Evolutionary conservation across 2,329 filamentous ascomycete genomes (phyloP), one percentile per base, ranked within the genome.

Genomic region (Botrytis tulipae): DNA sequence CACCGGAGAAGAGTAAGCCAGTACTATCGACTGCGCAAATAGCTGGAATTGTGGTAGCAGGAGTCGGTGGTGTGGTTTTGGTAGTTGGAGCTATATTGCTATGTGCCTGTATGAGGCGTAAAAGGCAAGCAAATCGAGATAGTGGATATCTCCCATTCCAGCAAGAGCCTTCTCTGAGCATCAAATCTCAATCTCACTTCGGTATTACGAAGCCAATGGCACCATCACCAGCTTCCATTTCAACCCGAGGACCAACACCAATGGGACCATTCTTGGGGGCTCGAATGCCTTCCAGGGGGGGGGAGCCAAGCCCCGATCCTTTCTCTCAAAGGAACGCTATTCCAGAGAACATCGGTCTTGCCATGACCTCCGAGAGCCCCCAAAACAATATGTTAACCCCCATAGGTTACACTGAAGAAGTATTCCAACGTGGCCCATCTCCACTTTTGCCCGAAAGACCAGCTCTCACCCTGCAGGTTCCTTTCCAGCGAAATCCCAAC

Each of bases 1-100:
- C 57, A 25, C 70, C 74, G 57, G 74, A 78, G n/a, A 70, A 74
- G 42, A 42, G 59, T 5, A 74, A 71, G 29, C 59, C 74, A 22
- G 63, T 61, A 6, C 71, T 80, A 32, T 74, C 77, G 1, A 76
- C 77, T 16, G 60, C 75, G 37, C 87, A 90, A 75, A 84, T 91
- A 65, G 85, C 85, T 29, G 90, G 89, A 10, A 89, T 92, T 74
- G 83, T 86, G 1, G 83, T 89, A 6, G 90, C 88, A 9, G 83
- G 85, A 18, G 84, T 85, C 7, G 86, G 85, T 7, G 85, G 85
- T 1, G 82, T 86, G 5, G 80, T 84, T 7, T 76, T 91, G 29
- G 86, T 84, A 9, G 77, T 88, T 42, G 83, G 83, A 7, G 78
- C 87, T 20, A 84, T 89, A 22, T 73, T 82, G 18, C 73, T 83